Percentiles rank a stretch among this genome's conserved stretches.
Conservation (phyloP, 2,329 filamentous ascomycete species). For the Xylaria sp. region DNA sequence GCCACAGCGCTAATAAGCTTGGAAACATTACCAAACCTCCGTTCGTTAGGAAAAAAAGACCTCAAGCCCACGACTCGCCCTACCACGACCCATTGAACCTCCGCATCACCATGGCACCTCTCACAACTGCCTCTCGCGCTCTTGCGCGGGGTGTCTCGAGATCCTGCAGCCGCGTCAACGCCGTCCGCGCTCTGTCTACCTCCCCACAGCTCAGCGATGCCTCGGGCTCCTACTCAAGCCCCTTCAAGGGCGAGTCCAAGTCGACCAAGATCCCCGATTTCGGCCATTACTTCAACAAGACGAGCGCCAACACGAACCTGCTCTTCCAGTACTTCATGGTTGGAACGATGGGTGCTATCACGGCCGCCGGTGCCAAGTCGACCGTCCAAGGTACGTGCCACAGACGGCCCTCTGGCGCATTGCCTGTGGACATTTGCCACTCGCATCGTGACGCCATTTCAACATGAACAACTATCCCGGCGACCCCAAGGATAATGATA, state of each 20-base stretch:
- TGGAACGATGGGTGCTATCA: slow-evolving; percentile 88
- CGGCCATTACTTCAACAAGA: slow-evolving; percentile 79
- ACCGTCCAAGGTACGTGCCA: slow-evolving; percentile 87
- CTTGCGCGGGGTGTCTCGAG: slow-evolving; percentile 63
- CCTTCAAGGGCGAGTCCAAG: slow-evolving; percentile 63
- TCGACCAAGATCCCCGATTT: slow-evolving; percentile 83
- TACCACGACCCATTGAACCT: slow-evolving; percentile 37
- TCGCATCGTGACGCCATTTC: background rate
- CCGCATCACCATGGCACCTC: slow-evolving; percentile 62
- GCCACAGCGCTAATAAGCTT: slow-evolving; percentile 34
- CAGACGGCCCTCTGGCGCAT: slow-evolving; percentile 11
- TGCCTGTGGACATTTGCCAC: background rate
- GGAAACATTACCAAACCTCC: slow-evolving; percentile 31
- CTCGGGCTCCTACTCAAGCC: slow-evolving; percentile 58
- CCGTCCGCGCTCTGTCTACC: slow-evolving; percentile 60
- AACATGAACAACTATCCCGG: background rate
- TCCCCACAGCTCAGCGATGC: slow-evolving; percentile 51
- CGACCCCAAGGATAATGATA: slow-evolving; percentile 24
- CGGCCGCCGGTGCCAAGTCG: slow-evolving; percentile 92
- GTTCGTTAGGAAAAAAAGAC: slow-evolving; percentile 48
- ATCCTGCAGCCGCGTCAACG: slow-evolving; percentile 41
- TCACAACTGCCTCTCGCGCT: slow-evolving; percentile 69
- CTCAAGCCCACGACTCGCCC: slow-evolving; percentile 45
- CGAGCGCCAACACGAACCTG: slow-evolving; percentile 72
- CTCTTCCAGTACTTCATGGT: slow-evolving; percentile 99